Conservation (phyloP, 192 early-diverging fungal species). For the Coemansia sp. region DNA sequence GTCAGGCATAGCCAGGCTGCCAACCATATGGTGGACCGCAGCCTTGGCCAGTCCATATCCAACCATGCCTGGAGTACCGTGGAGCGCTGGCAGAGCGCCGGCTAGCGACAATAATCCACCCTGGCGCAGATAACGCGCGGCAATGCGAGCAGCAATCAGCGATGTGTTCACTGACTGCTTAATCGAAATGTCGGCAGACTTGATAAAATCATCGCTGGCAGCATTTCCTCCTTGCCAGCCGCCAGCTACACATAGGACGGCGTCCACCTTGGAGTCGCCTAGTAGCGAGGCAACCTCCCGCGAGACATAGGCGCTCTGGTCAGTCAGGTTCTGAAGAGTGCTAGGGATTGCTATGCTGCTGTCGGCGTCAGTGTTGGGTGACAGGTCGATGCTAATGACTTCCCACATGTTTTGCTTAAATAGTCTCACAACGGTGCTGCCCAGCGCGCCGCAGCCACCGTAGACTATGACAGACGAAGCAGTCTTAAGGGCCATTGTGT, state of each 20-base stretch:
- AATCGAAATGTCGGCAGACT: constrained; percentile 69
- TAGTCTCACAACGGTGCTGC: constrained; percentile 63
- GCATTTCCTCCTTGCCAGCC: constrained; percentile 94
- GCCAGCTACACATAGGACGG: constrained; percentile 89
- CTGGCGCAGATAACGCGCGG: constrained; percentile 61
- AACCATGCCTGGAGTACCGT: constrained; percentile 74
- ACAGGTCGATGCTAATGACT: constrained; percentile 76
- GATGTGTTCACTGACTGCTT: constrained; percentile 80
- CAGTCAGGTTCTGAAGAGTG: constrained; percentile 42
- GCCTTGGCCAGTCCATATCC: constrained; percentile 95
- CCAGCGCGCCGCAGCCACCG: constrained; percentile 89
- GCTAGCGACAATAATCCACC: constrained; percentile 75
- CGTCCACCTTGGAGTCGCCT: constrained; percentile 58
- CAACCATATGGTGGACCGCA: constrained; percentile 83
- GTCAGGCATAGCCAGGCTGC: constrained; percentile 60
- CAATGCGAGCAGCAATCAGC: constrained; percentile 77
- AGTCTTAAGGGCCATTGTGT: background rate
- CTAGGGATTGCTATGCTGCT: constrained; percentile 61
- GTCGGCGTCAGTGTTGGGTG: constrained; percentile 66
- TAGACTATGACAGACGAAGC: constrained; percentile 66
- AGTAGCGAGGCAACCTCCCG: constrained; percentile 35
- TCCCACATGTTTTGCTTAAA: constrained; percentile 72
- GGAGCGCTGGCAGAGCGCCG: constrained; percentile 67
- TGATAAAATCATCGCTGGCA: constrained; percentile 59
- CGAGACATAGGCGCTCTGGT: constrained; percentile 59